These are phyloP conservation scores for Pleurostoma richardsiae DNA, from an alignment of 2,329 filamentous ascomycete species.

Conservation along the genomic window DNA sequence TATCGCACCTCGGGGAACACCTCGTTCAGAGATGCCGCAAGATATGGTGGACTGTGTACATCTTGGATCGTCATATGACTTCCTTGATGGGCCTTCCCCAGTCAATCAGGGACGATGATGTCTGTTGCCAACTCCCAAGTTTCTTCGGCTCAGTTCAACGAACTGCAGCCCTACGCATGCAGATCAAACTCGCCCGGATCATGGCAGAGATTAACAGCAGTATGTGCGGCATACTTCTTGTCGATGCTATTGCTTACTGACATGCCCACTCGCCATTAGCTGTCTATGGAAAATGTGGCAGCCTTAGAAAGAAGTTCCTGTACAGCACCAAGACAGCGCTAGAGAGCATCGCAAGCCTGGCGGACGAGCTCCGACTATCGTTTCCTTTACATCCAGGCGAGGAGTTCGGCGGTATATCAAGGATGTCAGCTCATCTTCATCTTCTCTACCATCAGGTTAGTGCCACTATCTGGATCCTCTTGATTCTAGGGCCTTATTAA, in stretches of 20 bases:
- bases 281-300: conserved; percentile 1
- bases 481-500: not conserved
- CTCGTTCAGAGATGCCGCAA: conserved; percentile 39
- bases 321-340: conserved; percentile 5
- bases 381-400: conserved; percentile 4
- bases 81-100: conserved; percentile 47
- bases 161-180: conserved; percentile 7
- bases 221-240: not conserved
- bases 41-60: conserved; percentile 50
- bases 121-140: conserved; percentile 28
- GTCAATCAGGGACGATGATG: conserved; percentile 43
- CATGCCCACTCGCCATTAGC: not conserved
- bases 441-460: conserved; percentile 10
- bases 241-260: not conserved
- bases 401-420: conserved; percentile 5
- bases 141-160: conserved; percentile 5
- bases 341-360: conserved; percentile 3
- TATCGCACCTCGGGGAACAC: conserved; percentile 29
- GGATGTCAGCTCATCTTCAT: conserved; percentile 7
- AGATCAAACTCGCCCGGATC: conserved; percentile 7
- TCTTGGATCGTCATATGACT: conserved; percentile 48
- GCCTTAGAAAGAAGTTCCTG: conserved; percentile 6
- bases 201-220: conserved; percentile 8
- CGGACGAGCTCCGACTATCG: conserved; percentile 4
- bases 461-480: not conserved